Evolutionary conservation across 2,329 filamentous ascomycete species (phyloP).

Genomic region (Cladophialophora immunda): DNA sequence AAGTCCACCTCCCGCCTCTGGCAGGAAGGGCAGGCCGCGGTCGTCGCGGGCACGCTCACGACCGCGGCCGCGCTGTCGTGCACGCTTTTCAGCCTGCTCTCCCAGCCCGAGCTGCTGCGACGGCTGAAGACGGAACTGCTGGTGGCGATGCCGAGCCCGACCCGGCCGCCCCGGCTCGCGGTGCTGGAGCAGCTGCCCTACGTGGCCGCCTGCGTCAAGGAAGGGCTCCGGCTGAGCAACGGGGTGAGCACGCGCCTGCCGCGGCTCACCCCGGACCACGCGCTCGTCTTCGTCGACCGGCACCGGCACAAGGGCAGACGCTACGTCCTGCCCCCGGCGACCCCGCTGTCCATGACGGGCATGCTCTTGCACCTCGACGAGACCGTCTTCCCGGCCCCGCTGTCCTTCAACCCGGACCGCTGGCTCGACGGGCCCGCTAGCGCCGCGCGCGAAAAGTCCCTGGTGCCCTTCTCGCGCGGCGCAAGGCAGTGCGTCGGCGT

Average conservation of each 20-base stretch:
- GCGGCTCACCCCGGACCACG: slow-evolving; percentile 38
- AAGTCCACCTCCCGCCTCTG: slow-evolving; percentile 27
- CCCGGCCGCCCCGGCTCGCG: slow-evolving; percentile 11
- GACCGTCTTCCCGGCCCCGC: slow-evolving; percentile 47
- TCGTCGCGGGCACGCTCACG: slow-evolving; percentile 29
- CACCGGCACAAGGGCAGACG: slow-evolving; percentile 4
- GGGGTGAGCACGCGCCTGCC: slow-evolving; percentile 45
- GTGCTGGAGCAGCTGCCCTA: slow-evolving; percentile 44
- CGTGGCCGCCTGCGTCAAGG: slow-evolving; percentile 46
- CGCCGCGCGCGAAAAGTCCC: slow-evolving; percentile 46
- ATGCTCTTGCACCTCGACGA: slow-evolving; percentile 41
- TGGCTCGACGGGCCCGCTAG: slow-evolving; percentile 48
- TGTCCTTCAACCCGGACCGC: slow-evolving; percentile 50
- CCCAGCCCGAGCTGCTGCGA: slow-evolving; percentile 17
- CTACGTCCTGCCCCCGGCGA: slow-evolving; percentile 29
- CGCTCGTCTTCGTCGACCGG: slow-evolving; percentile 24
- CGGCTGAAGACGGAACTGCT: background rate
- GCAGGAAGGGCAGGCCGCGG: slow-evolving; percentile 29
- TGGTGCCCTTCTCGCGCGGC: slow-evolving; percentile 52
- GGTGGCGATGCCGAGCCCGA: background rate
- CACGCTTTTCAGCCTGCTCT: slow-evolving; percentile 24
- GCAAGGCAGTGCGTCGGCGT: slow-evolving; percentile 53
- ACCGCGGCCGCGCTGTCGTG: slow-evolving; percentile 23
- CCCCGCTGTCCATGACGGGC: slow-evolving; percentile 41
- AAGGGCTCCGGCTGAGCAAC: slow-evolving; percentile 46